phyloP scores from a whole-genome alignment of 179 eudicot species.

The Spergularia azorica region DNA sequence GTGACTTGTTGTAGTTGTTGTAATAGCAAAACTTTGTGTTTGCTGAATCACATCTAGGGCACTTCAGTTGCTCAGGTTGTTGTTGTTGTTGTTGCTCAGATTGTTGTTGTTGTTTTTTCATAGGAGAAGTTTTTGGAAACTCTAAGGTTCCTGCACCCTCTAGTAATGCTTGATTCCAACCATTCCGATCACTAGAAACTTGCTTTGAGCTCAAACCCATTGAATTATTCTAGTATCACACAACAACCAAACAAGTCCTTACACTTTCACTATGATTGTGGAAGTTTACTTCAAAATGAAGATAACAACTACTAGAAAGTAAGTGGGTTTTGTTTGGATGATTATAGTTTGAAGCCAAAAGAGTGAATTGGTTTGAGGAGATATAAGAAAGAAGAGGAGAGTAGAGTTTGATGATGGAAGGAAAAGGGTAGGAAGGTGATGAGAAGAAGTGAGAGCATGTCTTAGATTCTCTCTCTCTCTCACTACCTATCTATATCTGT shows the following conservation, averaged over 20 bases:
- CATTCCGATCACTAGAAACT: slow-evolving; percentile 56
- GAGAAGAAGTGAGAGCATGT: slow-evolving; percentile 46
- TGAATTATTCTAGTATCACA: background rate
- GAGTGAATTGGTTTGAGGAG: slow-evolving; percentile 29
- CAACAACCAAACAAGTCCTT: background rate
- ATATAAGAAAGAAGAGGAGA: slow-evolving; percentile 23
- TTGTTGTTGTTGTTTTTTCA: slow-evolving; percentile 16
- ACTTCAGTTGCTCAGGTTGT: slow-evolving; percentile 49
- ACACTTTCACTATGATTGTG: background rate
- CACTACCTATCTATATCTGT: slow-evolving; percentile 8
- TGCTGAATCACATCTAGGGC: slow-evolving; percentile 78
- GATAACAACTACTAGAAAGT: slow-evolving; percentile 24
- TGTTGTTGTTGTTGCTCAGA: slow-evolving; percentile 32
- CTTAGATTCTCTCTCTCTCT: slow-evolving; percentile 31
- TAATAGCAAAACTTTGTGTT: slow-evolving; percentile 91
- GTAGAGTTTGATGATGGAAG: slow-evolving; percentile 15
- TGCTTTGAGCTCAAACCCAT: slow-evolving; percentile 66
- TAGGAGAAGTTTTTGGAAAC: slow-evolving; percentile 30
- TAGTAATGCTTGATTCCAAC: slow-evolving; percentile 45
- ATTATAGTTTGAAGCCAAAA: slow-evolving; percentile 21
- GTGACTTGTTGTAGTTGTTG: slow-evolving; percentile 88
- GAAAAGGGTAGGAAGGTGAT: slow-evolving; percentile 42
- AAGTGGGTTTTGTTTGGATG: slow-evolving; percentile 20
- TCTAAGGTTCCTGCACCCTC: slow-evolving; percentile 26
- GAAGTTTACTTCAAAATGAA: slow-evolving; percentile 20